Conservation (phyloP, 1,139 yeast species). For the Geotrichum klebahnii region DNA sequence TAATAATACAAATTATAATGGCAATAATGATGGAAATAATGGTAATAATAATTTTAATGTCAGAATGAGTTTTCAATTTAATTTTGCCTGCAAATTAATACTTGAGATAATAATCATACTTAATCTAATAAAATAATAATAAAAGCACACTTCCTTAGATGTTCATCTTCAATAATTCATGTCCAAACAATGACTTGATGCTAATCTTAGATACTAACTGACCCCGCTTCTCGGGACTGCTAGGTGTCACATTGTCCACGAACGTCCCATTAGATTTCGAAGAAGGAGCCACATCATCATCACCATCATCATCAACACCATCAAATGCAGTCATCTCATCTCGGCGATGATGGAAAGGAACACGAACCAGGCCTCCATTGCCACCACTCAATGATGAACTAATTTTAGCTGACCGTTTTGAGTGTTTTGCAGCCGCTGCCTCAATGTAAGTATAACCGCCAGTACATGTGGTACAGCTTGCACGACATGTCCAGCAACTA, state of each 20-base stretch:
- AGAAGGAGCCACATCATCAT: not conserved
- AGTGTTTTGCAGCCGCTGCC: not conserved
- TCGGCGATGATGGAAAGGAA: conserved; percentile 6
- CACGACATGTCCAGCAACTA: conserved; percentile 3
- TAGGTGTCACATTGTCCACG: too few relatives aligned
- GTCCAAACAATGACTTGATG: too few relatives aligned
- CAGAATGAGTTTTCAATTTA: too few relatives aligned
- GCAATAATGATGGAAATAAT: too few relatives aligned
- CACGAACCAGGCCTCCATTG: conserved; percentile 5
- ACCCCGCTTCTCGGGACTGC: not conserved
- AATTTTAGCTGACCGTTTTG: not conserved
- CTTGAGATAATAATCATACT: too few relatives aligned
- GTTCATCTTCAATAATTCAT: too few relatives aligned
- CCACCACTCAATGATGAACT: not conserved
- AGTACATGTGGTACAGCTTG: not conserved
- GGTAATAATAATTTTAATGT: too few relatives aligned
- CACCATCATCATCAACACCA: not conserved
- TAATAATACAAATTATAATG: too few relatives aligned
- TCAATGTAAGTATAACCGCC: not conserved
- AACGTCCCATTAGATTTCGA: too few relatives aligned
- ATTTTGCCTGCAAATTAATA: too few relatives aligned
- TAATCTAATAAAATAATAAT: too few relatives aligned
- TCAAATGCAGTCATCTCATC: not conserved
- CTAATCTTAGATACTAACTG: not conserved
- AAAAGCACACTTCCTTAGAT: too few relatives aligned